These are phyloP conservation scores for Colletotrichum abscissum DNA, from an alignment of 2,329 filamentous ascomycete genomes.

Conservation along the genomic window DNA sequence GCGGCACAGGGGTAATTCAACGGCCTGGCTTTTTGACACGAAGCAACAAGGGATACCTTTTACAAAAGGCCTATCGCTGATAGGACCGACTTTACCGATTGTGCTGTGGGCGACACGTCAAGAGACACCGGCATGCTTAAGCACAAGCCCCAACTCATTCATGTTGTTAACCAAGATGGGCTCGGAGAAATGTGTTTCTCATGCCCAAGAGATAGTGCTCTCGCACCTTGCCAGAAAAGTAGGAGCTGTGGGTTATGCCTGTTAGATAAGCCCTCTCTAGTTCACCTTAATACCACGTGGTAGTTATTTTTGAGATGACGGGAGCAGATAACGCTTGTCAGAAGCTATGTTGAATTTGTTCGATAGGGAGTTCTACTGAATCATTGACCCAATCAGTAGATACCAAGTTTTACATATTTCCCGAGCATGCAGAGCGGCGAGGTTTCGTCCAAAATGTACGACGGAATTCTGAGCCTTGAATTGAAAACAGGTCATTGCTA, in stretches of 20 bases:
- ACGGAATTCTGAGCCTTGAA: too few species aligned
- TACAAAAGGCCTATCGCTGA: neutral
- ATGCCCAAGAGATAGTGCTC: neutral
- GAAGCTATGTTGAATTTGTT: too few species aligned
- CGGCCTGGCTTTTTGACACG: neutral
- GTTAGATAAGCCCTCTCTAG: neutral
- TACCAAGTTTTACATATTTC: too few species aligned
- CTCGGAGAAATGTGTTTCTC: neutral
- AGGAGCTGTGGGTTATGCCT: neutral
- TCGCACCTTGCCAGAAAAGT: neutral
- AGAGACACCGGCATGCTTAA: neutral
- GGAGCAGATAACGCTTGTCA: too few species aligned
- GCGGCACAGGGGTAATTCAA: neutral
- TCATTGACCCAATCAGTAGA: too few species aligned
- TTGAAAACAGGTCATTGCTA: neutral
- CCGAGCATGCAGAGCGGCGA: too few species aligned
- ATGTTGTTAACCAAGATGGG: neutral
- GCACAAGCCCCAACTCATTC: neutral
- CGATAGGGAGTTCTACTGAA: too few species aligned
- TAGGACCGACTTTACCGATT: neutral
- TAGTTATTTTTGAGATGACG: neutral
- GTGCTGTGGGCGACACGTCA: neutral
- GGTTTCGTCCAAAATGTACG: too few species aligned
- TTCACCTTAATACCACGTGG: neutral
- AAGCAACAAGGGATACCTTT: neutral